Evolutionary conservation across 2,329 filamentous ascomycete genomes (phyloP), one percentile per base, ranked within the genome.

Genomic region (Fusarium staphyleae): DNA sequence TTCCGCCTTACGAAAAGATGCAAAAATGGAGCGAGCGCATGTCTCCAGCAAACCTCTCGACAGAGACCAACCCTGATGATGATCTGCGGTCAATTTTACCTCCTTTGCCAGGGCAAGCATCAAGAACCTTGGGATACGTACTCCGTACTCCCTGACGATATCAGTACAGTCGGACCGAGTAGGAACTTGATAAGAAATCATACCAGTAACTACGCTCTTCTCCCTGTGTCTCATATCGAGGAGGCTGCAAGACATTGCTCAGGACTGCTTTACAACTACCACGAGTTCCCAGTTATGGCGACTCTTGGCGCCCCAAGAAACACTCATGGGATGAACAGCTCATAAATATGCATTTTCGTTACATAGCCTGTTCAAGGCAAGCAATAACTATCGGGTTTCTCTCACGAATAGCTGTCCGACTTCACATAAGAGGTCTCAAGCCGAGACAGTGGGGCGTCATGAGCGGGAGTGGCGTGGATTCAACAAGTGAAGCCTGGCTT

Each of bases 391-490:
- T 44, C 24, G 19, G 30, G 30, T 43, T 43, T 12, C 22, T 14
- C 11, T 28, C n/a, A n/a, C n/a, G n/a, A n/a, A n/a, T n/a, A n/a
- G n/a, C n/a, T n/a, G n/a, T n/a, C n/a, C n/a, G n/a, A n/a, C n/a
- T n/a, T n/a, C n/a, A n/a, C n/a, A n/a, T n/a, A n/a, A n/a, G n/a
- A n/a, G n/a, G 54, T 62, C 37, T 61, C 42, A 46, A 34, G 14
- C 28, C 39, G 36, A 60, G 51, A 59, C 34, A 40, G 52, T 33
- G n/a, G 32, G 49, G 34, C 16, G 41, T 26, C 29, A n/a, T 5
- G 35, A 13, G 42, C 58, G 58, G 58, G 58, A 60, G 58, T 62
- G 58, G 54, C 58, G 50, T 32, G 33, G 24, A 36, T 14, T 50
- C 28, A 26, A n/a, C n/a, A 33, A 35, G 41, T 46, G 49, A 46